phyloP scores from a whole-genome alignment of 2,329 filamentous ascomycete species.

The Penicillium corylophilum region DNA sequence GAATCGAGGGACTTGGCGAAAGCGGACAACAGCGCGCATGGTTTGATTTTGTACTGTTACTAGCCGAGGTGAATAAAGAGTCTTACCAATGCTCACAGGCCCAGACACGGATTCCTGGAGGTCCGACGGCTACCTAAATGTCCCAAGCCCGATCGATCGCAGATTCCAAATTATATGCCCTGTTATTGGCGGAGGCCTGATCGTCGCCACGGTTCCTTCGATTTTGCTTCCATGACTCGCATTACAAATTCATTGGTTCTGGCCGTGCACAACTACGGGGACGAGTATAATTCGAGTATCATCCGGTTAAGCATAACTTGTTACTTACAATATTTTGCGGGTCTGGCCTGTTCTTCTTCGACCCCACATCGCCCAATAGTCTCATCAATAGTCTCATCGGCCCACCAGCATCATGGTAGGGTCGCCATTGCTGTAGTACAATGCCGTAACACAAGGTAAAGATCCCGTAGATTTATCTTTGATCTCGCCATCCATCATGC shows the following conservation, averaged over 20 bases:
- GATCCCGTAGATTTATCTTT: neutral
- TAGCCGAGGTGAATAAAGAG: slow-evolving; percentile 8
- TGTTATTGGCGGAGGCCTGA: neutral
- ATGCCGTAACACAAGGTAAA: neutral
- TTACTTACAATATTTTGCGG: slow-evolving; percentile 4
- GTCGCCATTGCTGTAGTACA: neutral
- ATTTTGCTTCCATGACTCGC: neutral
- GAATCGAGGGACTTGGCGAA: neutral
- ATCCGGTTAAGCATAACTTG: neutral
- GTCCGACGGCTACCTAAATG: slow-evolving; percentile 7
- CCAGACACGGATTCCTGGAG: slow-evolving; percentile 14
- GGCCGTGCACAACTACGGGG: neutral
- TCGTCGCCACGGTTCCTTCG: neutral
- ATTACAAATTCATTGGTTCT: slow-evolving; percentile 6
- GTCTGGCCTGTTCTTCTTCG: slow-evolving; percentile 4
- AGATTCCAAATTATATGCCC: neutral
- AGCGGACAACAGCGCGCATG: slow-evolving; percentile 6
- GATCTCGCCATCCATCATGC: neutral
- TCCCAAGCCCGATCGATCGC: slow-evolving; percentile 13
- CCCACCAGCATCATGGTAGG: neutral
- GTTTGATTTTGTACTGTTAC: slow-evolving; percentile 7
- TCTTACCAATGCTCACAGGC: slow-evolving; percentile 21
- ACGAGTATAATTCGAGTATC: neutral
- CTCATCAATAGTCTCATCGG: neutral
- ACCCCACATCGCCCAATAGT: neutral